Evolutionary conservation across 2,329 filamentous ascomycete genomes (phyloP), one percentile per base, ranked within the genome.

Genomic region (Chaetomiaceae sp.): DNA sequence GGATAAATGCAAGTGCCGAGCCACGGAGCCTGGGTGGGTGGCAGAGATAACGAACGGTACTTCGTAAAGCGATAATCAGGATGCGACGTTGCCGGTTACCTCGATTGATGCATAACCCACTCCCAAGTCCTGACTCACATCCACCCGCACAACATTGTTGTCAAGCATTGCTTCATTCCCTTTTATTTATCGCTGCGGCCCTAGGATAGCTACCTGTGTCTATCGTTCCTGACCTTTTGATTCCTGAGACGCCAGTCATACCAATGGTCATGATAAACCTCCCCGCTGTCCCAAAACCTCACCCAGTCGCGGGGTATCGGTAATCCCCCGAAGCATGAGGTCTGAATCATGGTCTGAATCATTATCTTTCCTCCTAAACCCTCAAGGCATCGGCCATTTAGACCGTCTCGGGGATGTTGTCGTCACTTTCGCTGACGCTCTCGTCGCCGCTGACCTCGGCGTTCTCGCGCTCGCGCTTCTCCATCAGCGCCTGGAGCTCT

Each of bases 391-490:
- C 1, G 9, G 21, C 1, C 4, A 18, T 42, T n/a, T 71, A 77
- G 62, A 76, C 69, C 27, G 74, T 73, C 64, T 75, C 80, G 32
- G 83, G 82, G 59, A 84, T 81, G 68, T 89, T 90, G 69, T 96
- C 94, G 67, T 97, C 94, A 69, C 90, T 96, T 73, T 95, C 92
- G 68, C 89, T 95, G 71, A 90, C 80, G 70, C 91, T 94, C 79
- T 99, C 94, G 70, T 99, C 95, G 66, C 94, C 94, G 71, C 90
- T 96, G 67, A 99, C 90, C 72, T 99, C 90, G 69, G 90, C 89
- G 74, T 99, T 99, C 81, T 97, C 92, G 61, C 90, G 86, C 78
- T 96, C 94, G 62, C 89, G 86, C 85, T 97, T 96, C 80, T 97
- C 94, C 94, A 99, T 99, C 61, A 99, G 81, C 48, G 92, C 94